phyloP scores from a whole-genome alignment of 2,329 filamentous ascomycete genomes.

The Metarhizium album region DNA sequence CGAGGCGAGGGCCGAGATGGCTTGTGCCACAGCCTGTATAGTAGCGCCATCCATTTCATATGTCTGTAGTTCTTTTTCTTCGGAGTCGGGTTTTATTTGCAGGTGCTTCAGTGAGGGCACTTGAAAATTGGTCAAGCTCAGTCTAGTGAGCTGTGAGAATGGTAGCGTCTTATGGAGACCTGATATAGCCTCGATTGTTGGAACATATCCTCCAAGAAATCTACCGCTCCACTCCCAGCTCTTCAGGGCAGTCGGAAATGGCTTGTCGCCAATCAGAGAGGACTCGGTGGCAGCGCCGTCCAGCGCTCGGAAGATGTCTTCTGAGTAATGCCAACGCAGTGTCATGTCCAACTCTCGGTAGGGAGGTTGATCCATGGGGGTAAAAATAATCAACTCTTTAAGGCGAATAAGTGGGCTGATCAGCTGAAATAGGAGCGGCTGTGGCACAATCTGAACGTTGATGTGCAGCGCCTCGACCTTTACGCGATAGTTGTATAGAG shows the following conservation, averaged over 20 bases:
- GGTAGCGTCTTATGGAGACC: constrained; percentile 42
- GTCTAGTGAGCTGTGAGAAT: constrained; percentile 45
- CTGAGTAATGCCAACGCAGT: constrained; percentile 60
- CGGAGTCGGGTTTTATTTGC: constrained; percentile 21
- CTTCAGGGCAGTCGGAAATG: constrained; percentile 26
- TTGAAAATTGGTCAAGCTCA: constrained; percentile 55
- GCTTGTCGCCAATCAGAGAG: constrained; percentile 20
- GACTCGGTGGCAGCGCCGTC: constrained; percentile 35
- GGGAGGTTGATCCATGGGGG: constrained; percentile 56
- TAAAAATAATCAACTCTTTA: constrained; percentile 59
- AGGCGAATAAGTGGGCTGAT: constrained; percentile 56
- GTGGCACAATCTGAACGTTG: constrained; percentile 54
- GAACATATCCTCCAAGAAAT: constrained; percentile 33
- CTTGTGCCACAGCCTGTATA: constrained; percentile 21
- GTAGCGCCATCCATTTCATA: constrained; percentile 33
- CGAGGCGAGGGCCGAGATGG: constrained; percentile 39
- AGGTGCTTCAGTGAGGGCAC: constrained; percentile 34
- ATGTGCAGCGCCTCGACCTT: constrained; percentile 63
- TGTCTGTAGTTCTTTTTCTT: constrained; percentile 18
- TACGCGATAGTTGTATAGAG: constrained; percentile 51
- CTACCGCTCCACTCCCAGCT: constrained; percentile 55
- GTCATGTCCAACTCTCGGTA: constrained; percentile 47
- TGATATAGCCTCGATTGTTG: constrained; percentile 36
- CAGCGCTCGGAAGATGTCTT: constrained; percentile 54
- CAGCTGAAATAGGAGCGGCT: constrained; percentile 33